These are phyloP conservation scores for Boeremia lycopersici DNA, from an alignment of 2,329 filamentous ascomycete species.

Conservation along the genomic window DNA sequence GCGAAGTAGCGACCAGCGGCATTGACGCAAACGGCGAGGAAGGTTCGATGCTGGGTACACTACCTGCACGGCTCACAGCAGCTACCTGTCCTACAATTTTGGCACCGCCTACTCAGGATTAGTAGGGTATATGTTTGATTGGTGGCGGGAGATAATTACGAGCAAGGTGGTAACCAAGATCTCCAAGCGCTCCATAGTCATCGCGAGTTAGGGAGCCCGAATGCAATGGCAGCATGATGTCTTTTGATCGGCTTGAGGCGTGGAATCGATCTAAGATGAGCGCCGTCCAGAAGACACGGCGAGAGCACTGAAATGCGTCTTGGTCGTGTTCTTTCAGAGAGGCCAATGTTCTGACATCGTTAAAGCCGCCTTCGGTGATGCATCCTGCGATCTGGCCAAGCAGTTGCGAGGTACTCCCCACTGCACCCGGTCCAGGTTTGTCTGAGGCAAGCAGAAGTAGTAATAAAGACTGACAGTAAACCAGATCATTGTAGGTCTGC, in stretches of 20 bases:
- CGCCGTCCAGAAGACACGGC: constrained; percentile 45
- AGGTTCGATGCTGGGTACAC: constrained; percentile 38
- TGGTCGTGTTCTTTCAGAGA: constrained; percentile 38
- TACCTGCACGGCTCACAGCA: constrained; percentile 36
- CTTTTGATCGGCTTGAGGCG: constrained; percentile 41
- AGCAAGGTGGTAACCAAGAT: constrained; percentile 44
- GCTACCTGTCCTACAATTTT: constrained; percentile 41
- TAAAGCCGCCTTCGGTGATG: constrained; percentile 39
- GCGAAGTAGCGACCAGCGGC: constrained; percentile 31
- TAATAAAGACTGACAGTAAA: constrained; percentile 41
- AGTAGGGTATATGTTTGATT: not conserved
- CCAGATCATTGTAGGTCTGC: constrained; percentile 42
- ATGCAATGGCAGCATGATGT: constrained; percentile 40
- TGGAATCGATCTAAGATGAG: constrained; percentile 48
- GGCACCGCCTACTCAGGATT: constrained; percentile 32
- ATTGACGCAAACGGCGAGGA: constrained; percentile 37
- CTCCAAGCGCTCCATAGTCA: constrained; percentile 39
- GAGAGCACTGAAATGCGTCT: constrained; percentile 37
- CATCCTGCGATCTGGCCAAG: constrained; percentile 41
- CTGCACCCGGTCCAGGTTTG: constrained; percentile 33
- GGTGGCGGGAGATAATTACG: constrained; percentile 31
- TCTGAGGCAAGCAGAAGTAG: constrained; percentile 44
- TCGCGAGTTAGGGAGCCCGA: constrained; percentile 40
- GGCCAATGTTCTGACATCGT: constrained; percentile 35
- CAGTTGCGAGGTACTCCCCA: constrained; percentile 38